Conservation (phyloP, 768 basidiomycete genomes). For the Hericium coralloides region DNA sequence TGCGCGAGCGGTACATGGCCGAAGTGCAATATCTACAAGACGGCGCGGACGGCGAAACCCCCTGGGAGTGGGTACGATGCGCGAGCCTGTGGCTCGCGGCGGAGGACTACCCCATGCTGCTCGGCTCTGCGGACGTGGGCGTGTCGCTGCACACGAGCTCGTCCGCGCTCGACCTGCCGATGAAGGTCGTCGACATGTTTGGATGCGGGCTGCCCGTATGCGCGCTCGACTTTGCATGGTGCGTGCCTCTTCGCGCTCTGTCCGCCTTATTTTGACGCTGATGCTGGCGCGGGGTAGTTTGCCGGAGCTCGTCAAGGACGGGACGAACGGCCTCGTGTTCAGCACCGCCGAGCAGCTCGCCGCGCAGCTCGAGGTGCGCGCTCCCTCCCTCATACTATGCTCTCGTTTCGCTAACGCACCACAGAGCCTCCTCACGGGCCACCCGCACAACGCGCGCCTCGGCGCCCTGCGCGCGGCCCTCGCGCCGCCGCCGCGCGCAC, state of each 20-base stretch:
- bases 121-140: conserved; percentile 93
- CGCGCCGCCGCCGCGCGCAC: background rate
- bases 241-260: conserved; percentile 13
- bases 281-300: conserved; percentile 38
- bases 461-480: conserved; percentile 3
- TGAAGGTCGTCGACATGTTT: conserved; percentile 99
- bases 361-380: conserved; percentile 55
- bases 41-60: conserved; percentile 15
- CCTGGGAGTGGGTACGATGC: conserved; percentile 73
- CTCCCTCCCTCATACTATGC: background rate
- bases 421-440: conserved; percentile 10
- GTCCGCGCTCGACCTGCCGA: conserved; percentile 86
- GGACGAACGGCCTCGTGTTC: conserved; percentile 80
- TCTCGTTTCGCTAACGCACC: background rate
- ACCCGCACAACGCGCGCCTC: conserved; percentile 5
- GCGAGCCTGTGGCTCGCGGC: conserved; percentile 83
- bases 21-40: conserved; percentile 51
- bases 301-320: conserved; percentile 77
- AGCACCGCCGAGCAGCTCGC: conserved; percentile 57
- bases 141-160: conserved; percentile 88
- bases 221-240: conserved; percentile 84
- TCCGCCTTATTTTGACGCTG: background rate
- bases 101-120: conserved; percentile 79
- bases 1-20: conserved; percentile 64
- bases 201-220: conserved; percentile 93